Conservation (phyloP, 345 rosid species). For the Erysimum cheiranthoides region DNA sequence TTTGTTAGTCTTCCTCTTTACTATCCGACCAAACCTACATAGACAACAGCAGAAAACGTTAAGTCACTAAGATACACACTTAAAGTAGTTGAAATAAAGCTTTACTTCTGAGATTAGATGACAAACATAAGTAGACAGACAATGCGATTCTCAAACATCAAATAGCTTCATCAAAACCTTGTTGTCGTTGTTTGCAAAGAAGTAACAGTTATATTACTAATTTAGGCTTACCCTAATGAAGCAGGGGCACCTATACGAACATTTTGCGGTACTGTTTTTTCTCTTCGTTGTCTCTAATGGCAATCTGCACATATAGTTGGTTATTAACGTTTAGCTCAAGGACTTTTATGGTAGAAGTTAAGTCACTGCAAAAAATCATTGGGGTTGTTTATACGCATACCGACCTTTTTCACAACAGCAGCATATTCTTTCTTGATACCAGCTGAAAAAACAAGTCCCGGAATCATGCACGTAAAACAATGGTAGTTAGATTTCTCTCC, state of each 20-base stretch:
- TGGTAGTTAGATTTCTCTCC: background rate
- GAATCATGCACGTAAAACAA: background rate
- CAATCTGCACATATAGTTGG: slow-evolving; percentile 56
- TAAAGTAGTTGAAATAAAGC: background rate
- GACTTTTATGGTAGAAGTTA: background rate
- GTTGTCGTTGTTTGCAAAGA: slow-evolving; percentile 2
- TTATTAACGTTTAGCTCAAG: background rate
- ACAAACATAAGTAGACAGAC: background rate
- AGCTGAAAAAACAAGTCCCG: slow-evolving; percentile 57
- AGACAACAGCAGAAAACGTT: background rate
- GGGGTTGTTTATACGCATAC: slow-evolving; percentile 28
- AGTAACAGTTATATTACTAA: background rate
- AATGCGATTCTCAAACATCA: background rate
- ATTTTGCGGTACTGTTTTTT: slow-evolving; percentile 74
- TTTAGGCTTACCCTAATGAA: slow-evolving; percentile 39
- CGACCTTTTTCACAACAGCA: slow-evolving; percentile 83
- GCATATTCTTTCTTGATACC: slow-evolving; percentile 85
- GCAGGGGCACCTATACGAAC: slow-evolving; percentile 53
- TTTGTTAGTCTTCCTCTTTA: slow-evolving; percentile 46
- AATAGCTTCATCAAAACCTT: background rate
- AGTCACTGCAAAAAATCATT: background rate
- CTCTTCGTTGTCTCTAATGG: slow-evolving; percentile 67
- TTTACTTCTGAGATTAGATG: background rate
- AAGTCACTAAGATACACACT: background rate
- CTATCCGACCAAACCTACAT: slow-evolving; percentile 47